Conservation (phyloP, 2,329 filamentous ascomycete genomes). For the Orbilia ellipsospora region DNA sequence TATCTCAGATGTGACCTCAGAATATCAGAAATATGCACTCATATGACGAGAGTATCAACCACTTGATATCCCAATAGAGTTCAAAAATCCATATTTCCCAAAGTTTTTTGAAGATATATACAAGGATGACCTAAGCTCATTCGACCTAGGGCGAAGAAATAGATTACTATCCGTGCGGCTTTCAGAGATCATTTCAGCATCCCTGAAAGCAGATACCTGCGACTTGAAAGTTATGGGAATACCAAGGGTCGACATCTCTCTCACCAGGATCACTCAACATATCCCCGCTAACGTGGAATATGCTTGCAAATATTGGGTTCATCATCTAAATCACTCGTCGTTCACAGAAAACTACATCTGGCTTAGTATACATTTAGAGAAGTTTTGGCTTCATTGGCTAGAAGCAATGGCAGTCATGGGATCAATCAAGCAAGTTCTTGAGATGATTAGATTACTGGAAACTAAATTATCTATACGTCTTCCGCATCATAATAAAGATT, state of each 20-base stretch:
- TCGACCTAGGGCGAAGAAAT: too few relatives aligned
- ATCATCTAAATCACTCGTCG: not conserved
- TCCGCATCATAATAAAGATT: not conserved
- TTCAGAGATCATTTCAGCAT: not conserved
- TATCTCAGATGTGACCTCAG: not conserved
- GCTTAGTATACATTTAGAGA: not conserved
- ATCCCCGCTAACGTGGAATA: not conserved
- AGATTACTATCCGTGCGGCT: not conserved
- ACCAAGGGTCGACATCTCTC: not conserved
- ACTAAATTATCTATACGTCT: not conserved
- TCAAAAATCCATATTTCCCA: not conserved
- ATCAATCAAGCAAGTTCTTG: not conserved
- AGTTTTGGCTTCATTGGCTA: slow-evolving; percentile 18
- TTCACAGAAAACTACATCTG: not conserved
- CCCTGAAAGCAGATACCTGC: slow-evolving; percentile 11
- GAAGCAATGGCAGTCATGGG: slow-evolving; percentile 3
- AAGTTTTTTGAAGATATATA: not conserved
- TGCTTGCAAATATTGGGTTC: slow-evolving; percentile 16
- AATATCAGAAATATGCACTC: not conserved
- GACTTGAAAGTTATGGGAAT: not conserved
- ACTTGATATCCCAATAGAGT: not conserved
- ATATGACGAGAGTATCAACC: not conserved
- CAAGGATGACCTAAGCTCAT: not conserved
- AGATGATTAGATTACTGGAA: too few relatives aligned
- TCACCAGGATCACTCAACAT: not conserved